Percentiles rank a stretch among this genome's conserved stretches.
phyloP scores from a whole-genome alignment of 2,329 filamentous ascomycete genomes.

The Huntiella omanensis region DNA sequence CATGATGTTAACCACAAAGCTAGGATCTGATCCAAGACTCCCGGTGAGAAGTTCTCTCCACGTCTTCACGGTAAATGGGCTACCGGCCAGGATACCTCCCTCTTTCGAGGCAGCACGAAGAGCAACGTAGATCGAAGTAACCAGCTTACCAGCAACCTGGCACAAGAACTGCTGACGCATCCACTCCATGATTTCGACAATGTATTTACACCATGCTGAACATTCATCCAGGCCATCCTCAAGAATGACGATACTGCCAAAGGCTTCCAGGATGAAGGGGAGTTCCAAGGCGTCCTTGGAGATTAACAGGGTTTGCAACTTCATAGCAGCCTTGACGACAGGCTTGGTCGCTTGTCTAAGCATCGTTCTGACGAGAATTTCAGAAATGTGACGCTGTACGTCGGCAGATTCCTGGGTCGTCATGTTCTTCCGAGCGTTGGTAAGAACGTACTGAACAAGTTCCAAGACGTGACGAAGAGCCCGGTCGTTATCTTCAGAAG shows the following conservation, averaged over 20 bases:
- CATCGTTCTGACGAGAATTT: conserved; percentile 38
- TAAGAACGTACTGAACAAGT: conserved; percentile 31
- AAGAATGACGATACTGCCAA: conserved; percentile 18
- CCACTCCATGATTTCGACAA: conserved; percentile 32
- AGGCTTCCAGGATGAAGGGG: conserved; percentile 26
- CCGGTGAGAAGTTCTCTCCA: conserved; percentile 40
- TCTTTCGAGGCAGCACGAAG: conserved; percentile 20
- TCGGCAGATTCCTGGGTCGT: conserved; percentile 18
- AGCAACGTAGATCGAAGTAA: conserved; percentile 35
- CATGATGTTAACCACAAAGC: conserved; percentile 42
- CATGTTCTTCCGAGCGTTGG: conserved; percentile 27
- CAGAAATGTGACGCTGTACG: conserved; percentile 28
- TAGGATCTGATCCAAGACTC: conserved; percentile 28
- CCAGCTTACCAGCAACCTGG: conserved; percentile 39
- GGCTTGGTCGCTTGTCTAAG: conserved; percentile 40
- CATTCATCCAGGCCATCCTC: conserved; percentile 18
- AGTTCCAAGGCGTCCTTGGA: conserved; percentile 37
- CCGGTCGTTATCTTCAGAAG: conserved; percentile 44
- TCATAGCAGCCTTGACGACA: conserved; percentile 50
- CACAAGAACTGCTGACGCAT: conserved; percentile 38
- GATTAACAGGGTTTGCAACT: conserved; percentile 46
- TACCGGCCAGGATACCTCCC: conserved; percentile 11
- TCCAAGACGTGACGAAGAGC: conserved; percentile 45
- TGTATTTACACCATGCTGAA: conserved; percentile 31
- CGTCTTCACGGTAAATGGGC: conserved; percentile 20